phyloP scores from a whole-genome alignment of 768 basidiomycete species.

The Amanita muscaria region DNA sequence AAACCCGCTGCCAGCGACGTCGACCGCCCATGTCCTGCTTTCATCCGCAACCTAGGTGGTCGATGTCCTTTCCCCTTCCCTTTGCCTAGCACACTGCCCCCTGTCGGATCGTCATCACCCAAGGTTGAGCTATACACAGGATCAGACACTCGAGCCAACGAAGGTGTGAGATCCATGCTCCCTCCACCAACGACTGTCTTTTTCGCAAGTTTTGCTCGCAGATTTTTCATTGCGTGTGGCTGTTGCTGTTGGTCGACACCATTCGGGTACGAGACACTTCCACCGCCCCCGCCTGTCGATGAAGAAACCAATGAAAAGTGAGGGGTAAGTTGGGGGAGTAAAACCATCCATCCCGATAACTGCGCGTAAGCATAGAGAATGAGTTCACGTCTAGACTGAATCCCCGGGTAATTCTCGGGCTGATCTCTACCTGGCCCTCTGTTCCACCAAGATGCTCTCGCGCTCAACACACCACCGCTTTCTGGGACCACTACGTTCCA shows the following conservation, averaged over 20 bases:
- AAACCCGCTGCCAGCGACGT: slow-evolving; percentile 45
- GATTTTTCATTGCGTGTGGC: slow-evolving; percentile 30
- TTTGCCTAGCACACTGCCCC: too few relatives aligned
- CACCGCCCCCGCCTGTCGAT: slow-evolving; percentile 19
- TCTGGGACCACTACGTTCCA: slow-evolving; percentile 1
- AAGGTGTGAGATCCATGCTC: slow-evolving; percentile 68
- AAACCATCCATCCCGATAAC: slow-evolving; percentile 55
- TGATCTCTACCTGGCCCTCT: too few relatives aligned
- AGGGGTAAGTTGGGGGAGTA: slow-evolving; percentile 34
- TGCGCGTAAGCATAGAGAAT: slow-evolving; percentile 84
- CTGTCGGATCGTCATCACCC: too few relatives aligned
- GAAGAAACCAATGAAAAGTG: slow-evolving; percentile 11
- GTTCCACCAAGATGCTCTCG: not conserved
- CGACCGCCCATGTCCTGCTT: slow-evolving; percentile 38
- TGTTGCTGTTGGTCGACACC: slow-evolving; percentile 23
- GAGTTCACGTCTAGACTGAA: slow-evolving; percentile 46
- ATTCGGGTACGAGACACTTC: too few relatives aligned
- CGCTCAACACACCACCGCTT: not conserved
- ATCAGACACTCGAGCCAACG: too few relatives aligned
- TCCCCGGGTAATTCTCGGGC: slow-evolving; percentile 7
- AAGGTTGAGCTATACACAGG: too few relatives aligned
- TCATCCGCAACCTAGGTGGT: slow-evolving; percentile 10
- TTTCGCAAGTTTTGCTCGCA: slow-evolving; percentile 43
- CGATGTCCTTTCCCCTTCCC: not conserved
- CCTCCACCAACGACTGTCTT: slow-evolving; percentile 57